A percentile compares a stretch with the other conserved stretches of the same genome.
phyloP scores from a whole-genome alignment of 2,329 filamentous ascomycete species.

The Onygena corvina region DNA sequence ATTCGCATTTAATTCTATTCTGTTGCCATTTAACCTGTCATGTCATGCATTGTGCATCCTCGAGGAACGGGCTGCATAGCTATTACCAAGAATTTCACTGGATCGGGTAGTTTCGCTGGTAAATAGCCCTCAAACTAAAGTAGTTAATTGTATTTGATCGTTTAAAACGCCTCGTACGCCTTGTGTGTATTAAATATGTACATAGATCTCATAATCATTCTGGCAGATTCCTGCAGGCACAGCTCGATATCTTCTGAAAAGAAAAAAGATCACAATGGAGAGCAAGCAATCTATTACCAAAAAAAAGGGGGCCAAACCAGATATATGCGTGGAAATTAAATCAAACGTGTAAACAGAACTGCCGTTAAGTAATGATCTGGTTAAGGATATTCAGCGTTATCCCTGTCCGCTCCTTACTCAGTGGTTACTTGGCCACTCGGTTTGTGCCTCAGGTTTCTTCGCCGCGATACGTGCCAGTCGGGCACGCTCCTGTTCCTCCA shows the following conservation, averaged over 20 bases:
- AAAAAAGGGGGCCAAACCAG: neutral
- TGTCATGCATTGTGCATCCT: no score
- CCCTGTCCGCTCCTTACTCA: no score
- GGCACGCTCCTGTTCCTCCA: slow-evolving; percentile 35
- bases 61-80: no score
- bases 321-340: neutral
- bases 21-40: neutral
- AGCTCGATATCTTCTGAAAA: neutral
- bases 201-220: neutral
- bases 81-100: no score
- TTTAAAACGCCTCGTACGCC: neutral
- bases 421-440: neutral
- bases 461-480: slow-evolving; percentile 24
- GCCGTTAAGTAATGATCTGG: neutral
- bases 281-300: neutral
- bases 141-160: neutral
- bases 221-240: neutral
- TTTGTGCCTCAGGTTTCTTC: slow-evolving; percentile 7
- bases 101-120: no score
- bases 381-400: no score
- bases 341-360: neutral
- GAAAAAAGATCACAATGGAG: neutral
- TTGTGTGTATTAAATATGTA: neutral
- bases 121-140: neutral
- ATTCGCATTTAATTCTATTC: neutral